Base-by-base conservation (phyloP, 805 yeast species). In the Kuraishia hungarica region DNA sequence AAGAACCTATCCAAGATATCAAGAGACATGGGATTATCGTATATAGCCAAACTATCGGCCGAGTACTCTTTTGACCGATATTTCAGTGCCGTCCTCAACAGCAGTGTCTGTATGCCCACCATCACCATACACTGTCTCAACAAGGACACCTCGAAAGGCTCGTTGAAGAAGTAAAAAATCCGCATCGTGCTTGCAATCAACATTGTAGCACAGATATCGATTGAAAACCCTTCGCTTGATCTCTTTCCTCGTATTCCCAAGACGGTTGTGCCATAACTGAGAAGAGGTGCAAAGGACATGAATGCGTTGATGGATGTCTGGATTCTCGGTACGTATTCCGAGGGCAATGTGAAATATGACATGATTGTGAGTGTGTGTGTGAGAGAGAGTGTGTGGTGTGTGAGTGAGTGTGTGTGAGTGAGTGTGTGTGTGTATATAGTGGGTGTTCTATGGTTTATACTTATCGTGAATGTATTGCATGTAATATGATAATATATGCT, bases 201-300 rank as follows among this genome's bases (percentile, higher is more conserved):
- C 96, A 92, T 90, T 6, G 96, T 89, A 6, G 90, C 92, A 70
- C 97, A 92, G 11, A 92, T 88, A 69, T 92, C 97, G n/a, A 90
- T 74, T 4, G 96, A 87, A 64, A 91, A 90, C 22, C 97, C 97
- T 22, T 80, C 74, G 1, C 93, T 80, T 0, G 91, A 78, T 64
- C 83, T 73, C 39, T 80, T 78, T 51, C 77, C 73, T 62, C 82
- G 78, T 15, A 91, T 90, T 59, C 87, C 76, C 51, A 81, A 73
- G 39, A 91, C 80, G 0, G 97, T 90, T 17, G 94, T 81, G 2
- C 96, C 96, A 65, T 92, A 91, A 6, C 97, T 88, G 58, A 92
- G 78, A 50, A 91, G 68, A 1, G 97, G 97, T 0, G 97, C 87
- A 64, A 88, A 80, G 29, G 90, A 80, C 65, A 91, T 83, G 64